Evolutionary conservation across 208 protist genomes (phyloP).

Genomic region (Crithidia mellificae): DNA sequence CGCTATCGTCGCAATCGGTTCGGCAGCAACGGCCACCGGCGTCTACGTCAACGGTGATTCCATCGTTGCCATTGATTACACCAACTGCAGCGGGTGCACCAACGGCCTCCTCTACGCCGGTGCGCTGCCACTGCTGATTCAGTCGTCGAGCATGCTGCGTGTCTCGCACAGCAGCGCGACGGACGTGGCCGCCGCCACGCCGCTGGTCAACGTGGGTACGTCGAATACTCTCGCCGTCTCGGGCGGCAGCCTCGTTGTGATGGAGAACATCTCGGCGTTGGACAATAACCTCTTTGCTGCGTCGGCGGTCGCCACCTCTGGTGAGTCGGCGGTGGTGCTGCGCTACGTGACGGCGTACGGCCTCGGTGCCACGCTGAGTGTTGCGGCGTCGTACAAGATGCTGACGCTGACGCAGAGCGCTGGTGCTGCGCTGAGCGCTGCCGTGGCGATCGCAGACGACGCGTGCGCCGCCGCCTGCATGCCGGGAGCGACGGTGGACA

Average conservation of each 20-base stretch:
- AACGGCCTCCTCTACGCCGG: not conserved
- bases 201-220: not conserved
- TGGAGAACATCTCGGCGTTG: not conserved
- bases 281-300: not conserved
- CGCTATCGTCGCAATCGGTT: not conserved
- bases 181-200: not conserved
- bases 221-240: no score
- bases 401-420: not conserved
- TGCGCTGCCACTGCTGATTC: not conserved
- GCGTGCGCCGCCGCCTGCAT: not conserved
- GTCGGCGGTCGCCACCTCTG: not conserved
- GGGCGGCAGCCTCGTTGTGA: not conserved
- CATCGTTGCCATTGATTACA: slow-evolving; percentile 3
- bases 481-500: not conserved
- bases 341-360: not conserved
- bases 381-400: not conserved
- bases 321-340: not conserved
- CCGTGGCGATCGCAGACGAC: not conserved
- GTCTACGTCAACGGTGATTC: not conserved
- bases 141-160: not conserved
- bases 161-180: not conserved
- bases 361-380: not conserved
- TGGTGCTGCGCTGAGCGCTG: no score
- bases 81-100: slow-evolving; percentile 1
- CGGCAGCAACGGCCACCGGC: not conserved